Base-by-base conservation (phyloP, 2,329 filamentous ascomycete species). In the Fusarium cicatricum region DNA sequence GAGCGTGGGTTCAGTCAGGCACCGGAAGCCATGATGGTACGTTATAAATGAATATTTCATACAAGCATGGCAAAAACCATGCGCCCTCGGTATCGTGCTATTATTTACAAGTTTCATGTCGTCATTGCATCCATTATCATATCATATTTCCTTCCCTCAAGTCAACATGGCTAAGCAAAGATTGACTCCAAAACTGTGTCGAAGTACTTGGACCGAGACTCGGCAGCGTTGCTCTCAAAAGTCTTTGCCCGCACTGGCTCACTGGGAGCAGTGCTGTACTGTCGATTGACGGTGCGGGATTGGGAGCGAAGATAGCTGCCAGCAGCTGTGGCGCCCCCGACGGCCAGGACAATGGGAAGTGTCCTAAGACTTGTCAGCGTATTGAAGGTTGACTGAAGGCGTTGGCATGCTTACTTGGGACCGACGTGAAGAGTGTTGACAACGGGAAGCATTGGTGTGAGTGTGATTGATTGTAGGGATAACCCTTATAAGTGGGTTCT, bases 301-400 rank as follows among this genome's bases (percentile, higher is more conserved):
- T 46, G 15, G 21, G 62, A 56, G 12, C 64, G 61, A 28, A 48
- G 37, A 26, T 53, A 53, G 37, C 32, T 14, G 19, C 64, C 59
- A 26, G 55, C 64, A 37, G 61, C 52, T 16, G 64, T 65, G 29
- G 55, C 64, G 33, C 64, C 53, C 53, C 64, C 64, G 11, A 67
- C 55, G 17, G 64, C 64, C 41, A 67, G 46, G 21, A 64, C 44
- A 43, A 65, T 40, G 5, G 64, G 64, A 11, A 67, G 21, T n/a
- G 65, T 56, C 59, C 64, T 66, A 2, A 2, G 2, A 14, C 3
- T 2, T 6, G 10, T 64, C 41, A 66, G 19, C 2, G 29, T 39
- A 8, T 19, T 36, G 0, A 0, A 8, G 3, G 5, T n/a, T 46
- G 2, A 0, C 2, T 3, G 4, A 12, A 12, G 5, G 9, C n/a